Evolutionary conservation across 257 asterid genomes (phyloP), one percentile per base, ranked within the genome.

Genomic region (Cynanchum wilfordii): DNA sequence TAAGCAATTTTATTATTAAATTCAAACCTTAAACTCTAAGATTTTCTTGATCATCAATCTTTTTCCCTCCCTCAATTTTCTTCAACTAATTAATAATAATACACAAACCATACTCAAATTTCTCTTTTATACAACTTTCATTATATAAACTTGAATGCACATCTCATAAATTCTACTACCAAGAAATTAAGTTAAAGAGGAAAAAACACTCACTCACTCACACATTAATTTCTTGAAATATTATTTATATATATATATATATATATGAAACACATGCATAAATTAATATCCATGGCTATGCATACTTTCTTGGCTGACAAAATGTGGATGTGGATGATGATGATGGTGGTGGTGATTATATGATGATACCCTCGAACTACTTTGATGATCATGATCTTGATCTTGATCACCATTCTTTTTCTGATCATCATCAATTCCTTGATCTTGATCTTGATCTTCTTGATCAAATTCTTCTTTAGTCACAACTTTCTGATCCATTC

Each of bases 401-500:
- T 68, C 74, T n/a, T n/a, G n/a, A 0, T 80, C 64, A 15, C 66
- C 29, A 4, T 56, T 27, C 44, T 24, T 19, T 24, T 77, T 63
- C 2, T 54, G 59, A 60, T 66, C 51, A 30, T 82, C 87, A 0
- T 3, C 38, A 33, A 3, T 33, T 33, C 74, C 86, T 13, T 72
- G 69, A 12, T 76, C 86, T 13, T 72, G 69, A 12, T 68, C 74
- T 30, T 30, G 36, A 0, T 86, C 88, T 1, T 86, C 88, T 1
- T 87, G 86, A 1, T 85, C 90, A 20, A 77, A 72, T 79, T 89
- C 97, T 57, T 89, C 93, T 77, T 84, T 84, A 0, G 90, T 86
- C 60, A 68, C 38, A 33, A 2, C 87, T 69, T 87, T 87, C 36
- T 83, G n/a, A n/a, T n/a, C 89, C 40, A 19, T 69, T 67, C 80